Percentiles rank a stretch among this genome's conserved stretches.
phyloP scores from a whole-genome alignment of 306 rosid genomes.

The Cotoneaster glaucophyllus region DNA sequence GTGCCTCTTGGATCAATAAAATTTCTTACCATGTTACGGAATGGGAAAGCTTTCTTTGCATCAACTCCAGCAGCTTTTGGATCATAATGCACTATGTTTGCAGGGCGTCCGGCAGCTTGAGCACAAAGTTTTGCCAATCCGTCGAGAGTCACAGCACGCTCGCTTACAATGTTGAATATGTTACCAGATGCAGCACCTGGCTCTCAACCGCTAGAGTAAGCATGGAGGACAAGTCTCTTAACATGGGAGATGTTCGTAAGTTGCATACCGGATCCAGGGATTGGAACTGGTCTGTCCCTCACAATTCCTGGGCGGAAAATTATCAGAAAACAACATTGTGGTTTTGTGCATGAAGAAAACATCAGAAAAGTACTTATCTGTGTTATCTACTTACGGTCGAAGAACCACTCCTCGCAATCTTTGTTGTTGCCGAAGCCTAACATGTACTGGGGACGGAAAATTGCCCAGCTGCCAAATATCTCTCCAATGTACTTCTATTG shows the following conservation, averaged over 20 bases:
- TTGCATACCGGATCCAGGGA: constrained; percentile 89
- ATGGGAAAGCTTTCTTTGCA: constrained; percentile 93
- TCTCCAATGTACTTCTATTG: constrained; percentile 65
- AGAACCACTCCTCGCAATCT: constrained; percentile 97
- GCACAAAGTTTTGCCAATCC: constrained; percentile 91
- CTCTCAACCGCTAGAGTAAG: constrained; percentile 81
- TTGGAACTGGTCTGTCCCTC: constrained; percentile 77
- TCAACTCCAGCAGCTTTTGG: constrained; percentile 80
- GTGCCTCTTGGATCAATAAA: neutral
- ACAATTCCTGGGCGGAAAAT: constrained; percentile 57
- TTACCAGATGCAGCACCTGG: constrained; percentile 52
- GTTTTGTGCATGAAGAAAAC: neutral
- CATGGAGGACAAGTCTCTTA: constrained; percentile 76
- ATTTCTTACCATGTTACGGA: constrained; percentile 58
- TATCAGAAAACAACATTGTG: neutral
- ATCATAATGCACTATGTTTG: constrained; percentile 73
- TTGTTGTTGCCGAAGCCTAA: constrained; percentile 96
- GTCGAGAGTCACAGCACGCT: constrained; percentile 83
- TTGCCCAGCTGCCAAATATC: constrained; percentile 59
- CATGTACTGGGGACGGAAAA: constrained; percentile 87
- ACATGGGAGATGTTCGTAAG: constrained; percentile 80
- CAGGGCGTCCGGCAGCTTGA: constrained; percentile 77
- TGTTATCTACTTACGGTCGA: constrained; percentile 53
- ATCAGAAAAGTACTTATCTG: neutral
- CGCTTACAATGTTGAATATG: constrained; percentile 75